Evolutionary conservation across 2,329 filamentous ascomycete genomes (phyloP), one percentile per base, ranked within the genome.

Genomic region (Fusarium sp.): DNA sequence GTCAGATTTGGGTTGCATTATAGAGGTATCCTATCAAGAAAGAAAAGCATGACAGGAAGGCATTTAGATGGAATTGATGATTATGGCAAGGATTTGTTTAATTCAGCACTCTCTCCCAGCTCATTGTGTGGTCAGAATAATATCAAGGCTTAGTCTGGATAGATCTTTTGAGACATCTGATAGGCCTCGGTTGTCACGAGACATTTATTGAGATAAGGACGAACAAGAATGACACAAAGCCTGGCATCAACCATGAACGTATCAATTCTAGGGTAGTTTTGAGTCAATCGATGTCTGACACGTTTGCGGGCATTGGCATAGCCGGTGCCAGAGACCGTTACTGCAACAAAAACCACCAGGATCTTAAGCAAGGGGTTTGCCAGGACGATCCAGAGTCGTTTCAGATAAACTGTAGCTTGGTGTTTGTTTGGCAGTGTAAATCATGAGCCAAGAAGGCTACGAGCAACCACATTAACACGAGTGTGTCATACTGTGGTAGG

Each of bases 201-300:
- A 25, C 25, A 25, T 1, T 25, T 25, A 9, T 25, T 8, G 25
- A 25, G 25, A 25, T 25, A 25, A 25, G 25, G 8, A 25, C 25
- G 25, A 25, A 25, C 25, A 25, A 25, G 10, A n/a, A 17, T n/a
- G 7, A n/a, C 8, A 17, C 15, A 9, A 17, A 62, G 30, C 37
- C 51, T 41, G 39, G 30, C 33, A 50, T 59, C 35, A 20, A 55
- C 27, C 30, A 47, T 43, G 56, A 17, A 37, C 46, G 37, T 50
- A 41, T 58, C 25, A 20, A 27, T 23, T 20, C 37, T 30, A 35
- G 35, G 25, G 23, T 30, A 33, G 40, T 30, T 35, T 50, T 52
- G 61, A 69, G 48, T 70, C 62, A 58, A 67, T 52, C 44, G 23
- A 50, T 56, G 47, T 54, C 44, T 59, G 66, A 64, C 62, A 67